Evolutionary conservation across 1,139 yeast species (phyloP), one percentile per base, ranked within the genome.

Genomic region (Diutina mesorugosa): DNA sequence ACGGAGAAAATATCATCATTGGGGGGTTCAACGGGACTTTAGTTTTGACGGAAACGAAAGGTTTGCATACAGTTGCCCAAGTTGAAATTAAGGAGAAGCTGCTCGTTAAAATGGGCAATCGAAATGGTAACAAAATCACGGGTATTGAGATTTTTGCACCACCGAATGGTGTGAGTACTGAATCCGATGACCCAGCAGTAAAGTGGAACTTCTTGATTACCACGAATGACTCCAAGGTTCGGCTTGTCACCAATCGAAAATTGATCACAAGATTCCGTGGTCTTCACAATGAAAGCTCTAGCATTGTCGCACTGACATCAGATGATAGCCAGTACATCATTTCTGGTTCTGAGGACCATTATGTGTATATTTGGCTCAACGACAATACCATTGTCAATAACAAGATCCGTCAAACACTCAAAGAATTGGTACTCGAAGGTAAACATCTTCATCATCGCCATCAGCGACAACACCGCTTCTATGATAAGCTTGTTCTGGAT

Each of bases 1-100:
- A 82, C 63, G 95, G 95, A 0, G 71, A 74, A 30, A 72, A 77
- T 55, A 77, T 88, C 32, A 73, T 87, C 56, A 84, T 84, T 1
- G 98, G 98, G 6, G 90, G 96, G 6, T 88, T 90, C 64, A 81
- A 83, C 61, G 97, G 98, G 0, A 76, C 81, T 29, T 71, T 90
- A 35, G 73, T 78, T 55, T 75, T 84, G 5, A 69, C 88, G 60
- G 84, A 83, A 59, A 85, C 95, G 0, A 78, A 80, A 55, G 90
- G 89, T 0, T 72, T 91, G 46, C 80, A 78, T 57, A 66, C 78
- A 9, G 71, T 78, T 9, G 73, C 77, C 46, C 76, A 81, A 50
- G 80, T 86, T 63, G 90, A 85, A 59, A 76, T 75, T 53, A 70
- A 72, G 56, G 71, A 70, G 30, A 61, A 63, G 38, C 65, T 69